Evolutionary conservation across 1,284 basidiomycete species (phyloP), one percentile per base, ranked within the genome.

Genomic region (Hymenochaete sp.): DNA sequence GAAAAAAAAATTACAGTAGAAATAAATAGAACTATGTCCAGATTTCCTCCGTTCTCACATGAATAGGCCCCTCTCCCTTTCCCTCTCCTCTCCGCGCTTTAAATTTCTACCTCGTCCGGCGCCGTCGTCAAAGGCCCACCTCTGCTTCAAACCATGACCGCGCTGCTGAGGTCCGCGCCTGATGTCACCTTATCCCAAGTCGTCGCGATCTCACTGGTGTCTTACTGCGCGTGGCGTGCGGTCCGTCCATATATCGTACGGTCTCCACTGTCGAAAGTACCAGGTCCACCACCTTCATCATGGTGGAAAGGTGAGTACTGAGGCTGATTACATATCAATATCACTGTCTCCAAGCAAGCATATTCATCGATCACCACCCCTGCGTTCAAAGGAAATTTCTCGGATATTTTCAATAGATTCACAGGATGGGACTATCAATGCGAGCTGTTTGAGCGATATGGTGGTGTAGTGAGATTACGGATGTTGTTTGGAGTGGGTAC

Each of bases 401-500:
- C 18, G 18, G 39, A 44, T 26, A 19, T 50, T 8, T 47, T 47
- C 28, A 26, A 50, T 21, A 28, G 43, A 14, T 14, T 44, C 14
- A 36, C 35, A 28, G 45, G 45, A n/a, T 47, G 49, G 47, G 40
- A 40, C 1, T 54, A 50, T 37, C 45, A 52, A 21, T 42, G 51
- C 13, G 27, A 46, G 13, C 45, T 62, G 14, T 46, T 47, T 5
- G 38, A 50, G 14, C 52, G 51, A 10, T 63, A 59, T 48, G 67
- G 66, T 5, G 56, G 61, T 2, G 56, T 63, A 3, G 54, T 62
- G 16, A 65, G 59, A 45, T 52, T 67, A 6, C 51, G 61, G 41
- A 65, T 57, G 0, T 26, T 64, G 13, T 54, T 66, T 3, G 65
- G 66, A 11, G 67, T 67, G 52, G 35, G 59, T 48, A 3, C 4